phyloP scores from a whole-genome alignment of 352 stramenopile species.

The Pythium apleroticum region DNA sequence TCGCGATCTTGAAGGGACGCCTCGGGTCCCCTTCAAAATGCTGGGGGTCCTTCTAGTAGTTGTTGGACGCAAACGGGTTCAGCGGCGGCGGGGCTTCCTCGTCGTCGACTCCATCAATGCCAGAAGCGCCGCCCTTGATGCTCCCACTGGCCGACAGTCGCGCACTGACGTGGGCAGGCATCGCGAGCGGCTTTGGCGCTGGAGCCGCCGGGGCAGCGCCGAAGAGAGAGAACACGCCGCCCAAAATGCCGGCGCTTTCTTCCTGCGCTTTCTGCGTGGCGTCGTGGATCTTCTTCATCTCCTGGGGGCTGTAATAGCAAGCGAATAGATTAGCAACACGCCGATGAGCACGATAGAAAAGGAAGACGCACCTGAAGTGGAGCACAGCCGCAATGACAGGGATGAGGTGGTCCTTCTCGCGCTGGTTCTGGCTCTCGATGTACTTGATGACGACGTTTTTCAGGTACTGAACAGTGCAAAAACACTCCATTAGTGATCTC shows the following conservation, averaged over 20 bases:
- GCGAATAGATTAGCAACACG: background rate
- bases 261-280: conserved; percentile 39
- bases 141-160: conserved; percentile 29
- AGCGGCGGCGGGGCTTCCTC: conserved; percentile 41
- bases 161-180: conserved; percentile 42
- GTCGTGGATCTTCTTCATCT: conserved; percentile 61
- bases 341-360: conserved; percentile 2
- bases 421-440: conserved; percentile 70
- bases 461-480: conserved; percentile 47
- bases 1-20: background rate
- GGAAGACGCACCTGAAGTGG: conserved; percentile 46
- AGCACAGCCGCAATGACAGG: conserved; percentile 76
- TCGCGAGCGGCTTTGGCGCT: conserved; percentile 54
- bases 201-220: conserved; percentile 33
- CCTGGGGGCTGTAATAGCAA: conserved; percentile 37
- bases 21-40: background rate
- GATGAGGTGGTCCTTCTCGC: conserved; percentile 76
- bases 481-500: background rate
- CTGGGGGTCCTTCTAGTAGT: conserved; percentile 16
- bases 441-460: conserved; percentile 89
- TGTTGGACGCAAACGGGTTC: conserved; percentile 59
- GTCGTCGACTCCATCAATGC: conserved; percentile 52
- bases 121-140: conserved; percentile 26
- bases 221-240: conserved; percentile 78
- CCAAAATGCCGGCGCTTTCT: conserved; percentile 47